Evolutionary conservation across 345 rosid genomes (phyloP).

Genomic region (Hibiscus trionum): DNA sequence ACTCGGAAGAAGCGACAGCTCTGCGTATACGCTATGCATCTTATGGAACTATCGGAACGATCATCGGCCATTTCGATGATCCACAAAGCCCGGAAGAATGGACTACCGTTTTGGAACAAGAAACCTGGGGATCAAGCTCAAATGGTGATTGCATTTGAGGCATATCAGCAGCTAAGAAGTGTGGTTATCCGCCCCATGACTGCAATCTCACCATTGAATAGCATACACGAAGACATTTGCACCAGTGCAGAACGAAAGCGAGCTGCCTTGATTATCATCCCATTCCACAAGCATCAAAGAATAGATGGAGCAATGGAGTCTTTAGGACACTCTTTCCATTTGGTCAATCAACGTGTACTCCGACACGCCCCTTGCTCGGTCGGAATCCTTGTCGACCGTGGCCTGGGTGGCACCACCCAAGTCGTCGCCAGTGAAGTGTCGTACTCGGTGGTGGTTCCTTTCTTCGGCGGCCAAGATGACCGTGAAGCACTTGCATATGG

Average conservation of each 20-base stretch:
- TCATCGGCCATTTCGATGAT: conserved; percentile 73
- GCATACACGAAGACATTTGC: conserved; percentile 60
- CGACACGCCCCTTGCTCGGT: conserved; percentile 61
- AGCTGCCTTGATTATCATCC: conserved; percentile 48
- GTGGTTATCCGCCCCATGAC: conserved; percentile 77
- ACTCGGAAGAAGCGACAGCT: conserved; percentile 40
- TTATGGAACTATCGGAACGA: conserved; percentile 73
- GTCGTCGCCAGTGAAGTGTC: conserved; percentile 55
- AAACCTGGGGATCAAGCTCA: conserved; percentile 31
- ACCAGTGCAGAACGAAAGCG: conserved; percentile 51
- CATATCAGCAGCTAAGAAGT: conserved; percentile 54
- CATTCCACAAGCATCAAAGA: conserved; percentile 64
- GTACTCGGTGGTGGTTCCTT: conserved; percentile 31
- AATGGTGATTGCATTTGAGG: conserved; percentile 59
- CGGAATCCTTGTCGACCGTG: conserved; percentile 66
- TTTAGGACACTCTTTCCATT: conserved; percentile 37
- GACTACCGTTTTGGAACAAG: conserved; percentile 69
- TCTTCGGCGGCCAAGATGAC: conserved; percentile 55
- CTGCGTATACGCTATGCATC: conserved; percentile 60
- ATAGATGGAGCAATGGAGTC: conserved; percentile 60
- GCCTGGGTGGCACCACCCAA: conserved; percentile 60
- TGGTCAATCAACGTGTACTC: conserved; percentile 41
- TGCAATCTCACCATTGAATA: conserved; percentile 49
- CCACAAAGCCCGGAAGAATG: conserved; percentile 63
- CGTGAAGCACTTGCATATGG: conserved; percentile 54